phyloP scores from a whole-genome alignment of 371 early-diverging fungal species.

The Syncephalastrum racemosum region DNA sequence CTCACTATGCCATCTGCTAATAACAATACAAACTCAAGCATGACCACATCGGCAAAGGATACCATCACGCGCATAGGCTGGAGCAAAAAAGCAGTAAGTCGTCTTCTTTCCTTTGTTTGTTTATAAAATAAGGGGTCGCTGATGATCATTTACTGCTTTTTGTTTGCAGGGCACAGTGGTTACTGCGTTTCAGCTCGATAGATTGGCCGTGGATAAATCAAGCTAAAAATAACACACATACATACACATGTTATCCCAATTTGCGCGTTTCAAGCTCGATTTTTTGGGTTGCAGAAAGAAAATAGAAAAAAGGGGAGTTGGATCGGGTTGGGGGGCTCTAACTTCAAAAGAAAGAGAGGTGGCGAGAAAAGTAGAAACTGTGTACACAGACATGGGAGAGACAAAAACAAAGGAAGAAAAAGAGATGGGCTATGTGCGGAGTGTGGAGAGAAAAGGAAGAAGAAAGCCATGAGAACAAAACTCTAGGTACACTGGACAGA shows the following conservation, averaged over 20 bases:
- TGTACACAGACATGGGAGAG: conserved; percentile 14
- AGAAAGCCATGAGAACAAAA: conserved; percentile 8
- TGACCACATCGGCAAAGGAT: conserved; percentile 34
- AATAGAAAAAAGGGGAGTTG: too few relatives aligned
- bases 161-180: conserved; percentile 44
- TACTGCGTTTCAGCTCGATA: conserved; percentile 38
- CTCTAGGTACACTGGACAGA: conserved; percentile 18
- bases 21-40: conserved; percentile 2
- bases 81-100: conserved; percentile 46
- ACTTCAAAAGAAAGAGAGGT: neutral
- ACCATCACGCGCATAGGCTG: conserved; percentile 51
- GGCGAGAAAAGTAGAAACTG: conserved; percentile 10
- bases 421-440: conserved; percentile 20
- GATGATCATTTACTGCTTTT: neutral
- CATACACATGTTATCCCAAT: conserved; percentile 1
- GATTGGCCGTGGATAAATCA: conserved; percentile 26
- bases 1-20: conserved; percentile 31
- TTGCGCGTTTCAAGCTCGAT: conserved; percentile 1
- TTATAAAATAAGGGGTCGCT: neutral
- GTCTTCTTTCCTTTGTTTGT: neutral
- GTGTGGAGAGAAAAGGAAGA: conserved; percentile 8
- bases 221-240: neutral
- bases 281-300: too few relatives aligned
- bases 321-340: too few relatives aligned
- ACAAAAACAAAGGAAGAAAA: conserved; percentile 4